Base-by-base conservation (phyloP, 345 rosid genomes). In the Lenwebbia sp. region DNA sequence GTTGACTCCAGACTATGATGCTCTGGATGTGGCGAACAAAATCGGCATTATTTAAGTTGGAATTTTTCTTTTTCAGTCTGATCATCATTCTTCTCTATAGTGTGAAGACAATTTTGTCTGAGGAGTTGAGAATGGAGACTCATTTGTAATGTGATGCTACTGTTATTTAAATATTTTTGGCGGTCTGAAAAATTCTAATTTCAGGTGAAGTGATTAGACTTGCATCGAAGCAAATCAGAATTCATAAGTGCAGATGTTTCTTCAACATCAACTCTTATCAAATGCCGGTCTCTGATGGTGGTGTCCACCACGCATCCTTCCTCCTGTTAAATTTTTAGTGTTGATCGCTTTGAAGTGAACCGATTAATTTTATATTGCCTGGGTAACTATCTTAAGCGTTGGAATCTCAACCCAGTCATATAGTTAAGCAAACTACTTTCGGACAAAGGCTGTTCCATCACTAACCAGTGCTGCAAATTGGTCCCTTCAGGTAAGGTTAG, bases 11-110 rank as follows among this genome's bases (percentile, higher is more conserved):
- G 99, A 97, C 85, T 92, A 89, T 15, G 98, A 96, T 88, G 99
- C 99, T 33, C 91, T 97, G 94, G 99, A 95, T 74, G 98, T 96
- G n/a, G 99, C 98, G 33, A 97, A 96, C 95, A 97, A 97, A 89
- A 97, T 97, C 60, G 99, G 99, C 10, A 95, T 97, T 85, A 96
- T 96, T 84, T 97, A 92, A 92, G 90, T 3, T 17, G 54, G 65
- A 53, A 44, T 44, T 54, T 22, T 26, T 49, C 51, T 54, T 76
- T 58, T 10, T 47, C 33, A 37, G 22, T 40, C 10, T 62, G 78
- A 60, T 83, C 54, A 47, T 70, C 37, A 56, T 85, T 78, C 84
- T 85, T 76, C 57, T 83, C 82, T 88, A 9, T 58, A n/a, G 50
- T 60, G 50, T 74, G 33, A 83, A 62, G 83, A 85, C 54, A 17